Evolutionary conservation across 2,329 filamentous ascomycete genomes (phyloP).

Genomic region (Rhinocladiella mackenziei): DNA sequence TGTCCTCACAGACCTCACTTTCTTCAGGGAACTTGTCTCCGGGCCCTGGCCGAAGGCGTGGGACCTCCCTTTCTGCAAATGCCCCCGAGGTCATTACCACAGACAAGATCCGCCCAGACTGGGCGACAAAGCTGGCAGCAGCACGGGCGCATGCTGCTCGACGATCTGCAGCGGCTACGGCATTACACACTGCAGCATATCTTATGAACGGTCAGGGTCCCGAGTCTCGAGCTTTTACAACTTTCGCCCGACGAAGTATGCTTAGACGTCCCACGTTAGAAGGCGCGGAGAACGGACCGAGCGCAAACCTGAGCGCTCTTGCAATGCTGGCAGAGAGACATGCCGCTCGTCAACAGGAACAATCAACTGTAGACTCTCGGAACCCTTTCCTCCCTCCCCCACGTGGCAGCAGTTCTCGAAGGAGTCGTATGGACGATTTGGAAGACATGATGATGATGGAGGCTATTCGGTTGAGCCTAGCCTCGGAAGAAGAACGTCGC

Average conservation of each 20-base stretch:
- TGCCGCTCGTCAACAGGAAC: constrained; percentile 33
- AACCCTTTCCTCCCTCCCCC: constrained; percentile 37
- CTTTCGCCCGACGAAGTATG: constrained; percentile 56
- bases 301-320: constrained; percentile 40
- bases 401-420: constrained; percentile 51
- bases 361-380: constrained; percentile 32
- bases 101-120: constrained; percentile 87
- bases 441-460: constrained; percentile 99
- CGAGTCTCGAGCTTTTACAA: constrained; percentile 51
- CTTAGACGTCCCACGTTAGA: constrained; percentile 41
- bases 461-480: constrained; percentile 85
- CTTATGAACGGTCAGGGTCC: constrained; percentile 54
- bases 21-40: constrained; percentile 51
- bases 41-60: constrained; percentile 50
- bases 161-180: constrained; percentile 86
- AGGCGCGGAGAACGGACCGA: constrained; percentile 35
- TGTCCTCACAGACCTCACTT: constrained; percentile 82
- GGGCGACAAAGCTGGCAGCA: constrained; percentile 81
- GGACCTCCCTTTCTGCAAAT: constrained; percentile 71
- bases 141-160: constrained; percentile 81
- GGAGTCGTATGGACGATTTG: constrained; percentile 73
- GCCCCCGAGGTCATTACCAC: constrained; percentile 86
- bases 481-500: constrained; percentile 87
- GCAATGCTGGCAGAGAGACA: constrained; percentile 47
- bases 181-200: constrained; percentile 90